Evolutionary conservation across 2,329 filamentous ascomycete genomes (phyloP), one percentile per base, ranked within the genome.

Genomic region (Cadophora sp.): DNA sequence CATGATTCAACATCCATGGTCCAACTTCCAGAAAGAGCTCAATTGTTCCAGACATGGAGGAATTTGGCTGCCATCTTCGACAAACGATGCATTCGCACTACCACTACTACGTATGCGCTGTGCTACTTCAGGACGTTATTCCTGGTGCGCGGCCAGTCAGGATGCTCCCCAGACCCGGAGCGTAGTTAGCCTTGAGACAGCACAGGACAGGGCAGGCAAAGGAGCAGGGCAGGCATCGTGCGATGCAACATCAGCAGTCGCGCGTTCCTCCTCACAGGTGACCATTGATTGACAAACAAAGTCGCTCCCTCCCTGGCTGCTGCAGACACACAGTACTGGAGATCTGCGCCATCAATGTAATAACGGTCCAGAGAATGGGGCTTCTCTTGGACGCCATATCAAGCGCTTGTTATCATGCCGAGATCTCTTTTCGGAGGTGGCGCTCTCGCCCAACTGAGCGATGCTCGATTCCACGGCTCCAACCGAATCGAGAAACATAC

Each of bases 361-460:
- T 26, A 37, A 26, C 12, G 31, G 22, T 19, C 31, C 22, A 24
- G 22, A 27, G 34, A 24, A 59, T 37, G 43, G 56, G 31, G 56
- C 34, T 40, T 59, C 55, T 40, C 34, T 5, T 26, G 16, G 55
- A 40, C 55, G 22, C 34, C 55, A 50, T 27, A 46, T 27, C 24
- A 27, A 43, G 34, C 24, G 46, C 61, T 55, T 55, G 31, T 40
- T 22, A 51, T 51, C 46, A 51, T 62, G 43, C 60, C 43, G 60
- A 53, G 60, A 62, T 26, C 56, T 59, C 19, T n/a, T 48, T 59
- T 34, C 59, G 59, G 59, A 37, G 34, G 40, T 61, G 59, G 56
- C 56, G 29, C 34, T 40, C 24, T 40, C 22, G 40, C 31, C 31
- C 29, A 37, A 24, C 19, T 14, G 29, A 34, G 19, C 34, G 56